phyloP scores from a whole-genome alignment of 208 protist genomes.

The Leishmania arabica region DNA sequence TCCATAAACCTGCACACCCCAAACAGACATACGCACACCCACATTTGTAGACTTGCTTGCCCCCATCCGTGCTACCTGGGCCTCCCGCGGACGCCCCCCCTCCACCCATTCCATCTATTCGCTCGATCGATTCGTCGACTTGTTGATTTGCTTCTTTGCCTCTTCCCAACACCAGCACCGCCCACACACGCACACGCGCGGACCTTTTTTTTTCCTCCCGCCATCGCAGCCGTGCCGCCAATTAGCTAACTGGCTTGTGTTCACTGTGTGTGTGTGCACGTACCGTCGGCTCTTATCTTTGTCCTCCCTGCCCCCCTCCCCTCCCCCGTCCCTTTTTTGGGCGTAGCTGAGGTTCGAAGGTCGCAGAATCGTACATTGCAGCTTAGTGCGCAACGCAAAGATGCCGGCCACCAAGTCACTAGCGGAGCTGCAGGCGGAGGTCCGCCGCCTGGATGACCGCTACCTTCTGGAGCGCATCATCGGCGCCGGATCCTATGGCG shows the following conservation, averaged over 20 bases:
- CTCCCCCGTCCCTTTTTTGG: background rate
- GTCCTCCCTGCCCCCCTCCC: background rate
- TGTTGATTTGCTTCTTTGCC: background rate
- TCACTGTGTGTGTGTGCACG: background rate
- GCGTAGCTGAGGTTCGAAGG: background rate
- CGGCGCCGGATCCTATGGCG: conserved; percentile 90
- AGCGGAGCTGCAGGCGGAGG: conserved; percentile 80
- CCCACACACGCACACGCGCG: background rate
- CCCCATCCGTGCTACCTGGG: background rate
- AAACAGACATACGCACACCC: background rate
- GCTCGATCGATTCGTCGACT: background rate
- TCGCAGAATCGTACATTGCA: background rate
- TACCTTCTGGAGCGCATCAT: conserved; percentile 92
- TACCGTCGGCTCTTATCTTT: background rate
- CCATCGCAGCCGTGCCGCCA: background rate
- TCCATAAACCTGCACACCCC: conserved; percentile 3
- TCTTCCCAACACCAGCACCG: background rate
- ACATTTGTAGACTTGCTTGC: conserved; percentile 1
- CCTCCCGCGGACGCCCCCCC: background rate
- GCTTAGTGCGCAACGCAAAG: background rate
- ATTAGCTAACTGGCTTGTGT: background rate
- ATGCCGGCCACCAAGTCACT: conserved; percentile 50
- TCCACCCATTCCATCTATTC: background rate
- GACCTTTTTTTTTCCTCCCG: background rate
- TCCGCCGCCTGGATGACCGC: conserved; percentile 74